These are phyloP conservation scores for Alternaria gansuensis DNA, from an alignment of 2,329 filamentous ascomycete genomes.

Conservation along the genomic window DNA sequence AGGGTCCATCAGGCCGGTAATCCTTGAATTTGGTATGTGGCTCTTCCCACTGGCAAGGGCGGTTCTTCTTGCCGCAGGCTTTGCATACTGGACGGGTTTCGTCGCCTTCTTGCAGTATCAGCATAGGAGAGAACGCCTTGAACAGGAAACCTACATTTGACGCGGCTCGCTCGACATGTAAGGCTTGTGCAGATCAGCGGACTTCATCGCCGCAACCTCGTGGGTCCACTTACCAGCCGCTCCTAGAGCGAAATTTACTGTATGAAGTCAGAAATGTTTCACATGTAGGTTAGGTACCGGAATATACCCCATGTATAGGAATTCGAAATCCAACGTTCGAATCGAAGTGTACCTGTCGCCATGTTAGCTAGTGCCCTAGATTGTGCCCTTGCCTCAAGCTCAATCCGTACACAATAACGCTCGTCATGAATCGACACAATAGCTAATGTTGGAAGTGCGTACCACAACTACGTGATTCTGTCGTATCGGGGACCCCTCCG, in stretches of 20 bases:
- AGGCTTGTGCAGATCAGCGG: conserved; percentile 29
- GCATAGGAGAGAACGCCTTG: background rate
- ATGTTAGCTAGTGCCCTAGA: conserved; percentile 11
- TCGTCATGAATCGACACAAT: background rate
- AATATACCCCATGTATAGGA: conserved; percentile 19
- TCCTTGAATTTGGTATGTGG: conserved; percentile 40
- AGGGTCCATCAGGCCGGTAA: conserved; percentile 35
- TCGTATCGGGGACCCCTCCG: background rate
- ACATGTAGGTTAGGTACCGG: background rate
- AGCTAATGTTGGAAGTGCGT: conserved; percentile 5
- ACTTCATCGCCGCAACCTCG: background rate
- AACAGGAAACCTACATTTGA: conserved; percentile 38
- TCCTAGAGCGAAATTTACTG: conserved; percentile 46
- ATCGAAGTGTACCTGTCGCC: conserved; percentile 12
- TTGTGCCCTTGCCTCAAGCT: conserved; percentile 5
- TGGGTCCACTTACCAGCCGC: conserved; percentile 42
- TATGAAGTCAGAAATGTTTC: conserved; percentile 22
- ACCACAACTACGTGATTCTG: conserved; percentile 12
- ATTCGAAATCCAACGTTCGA: conserved; percentile 11
- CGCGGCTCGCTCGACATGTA: conserved; percentile 45
- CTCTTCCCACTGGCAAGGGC: conserved; percentile 44
- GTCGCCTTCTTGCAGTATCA: conserved; percentile 35
- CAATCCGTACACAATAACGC: background rate
- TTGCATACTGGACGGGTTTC: conserved; percentile 42
- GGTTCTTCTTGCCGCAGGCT: conserved; percentile 46